Evolutionary conservation across 441 rosid genomes (phyloP).

Genomic region (Pelargonium myrrhifolium): DNA sequence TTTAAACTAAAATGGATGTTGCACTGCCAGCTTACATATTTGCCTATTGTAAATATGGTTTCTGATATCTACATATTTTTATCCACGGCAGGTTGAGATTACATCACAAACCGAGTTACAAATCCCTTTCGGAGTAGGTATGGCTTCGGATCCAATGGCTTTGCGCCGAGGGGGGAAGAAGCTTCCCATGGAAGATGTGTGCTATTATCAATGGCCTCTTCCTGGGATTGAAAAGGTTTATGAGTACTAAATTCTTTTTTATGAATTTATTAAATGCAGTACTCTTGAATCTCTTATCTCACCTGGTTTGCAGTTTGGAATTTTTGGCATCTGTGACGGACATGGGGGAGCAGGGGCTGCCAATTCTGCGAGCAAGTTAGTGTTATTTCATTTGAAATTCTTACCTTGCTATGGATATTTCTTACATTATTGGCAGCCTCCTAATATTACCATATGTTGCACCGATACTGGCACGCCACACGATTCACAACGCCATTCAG

Average conservation of each 20-base stretch:
- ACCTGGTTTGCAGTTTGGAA: conserved; percentile 64
- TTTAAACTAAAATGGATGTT: background rate
- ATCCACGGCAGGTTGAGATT: too few species aligned
- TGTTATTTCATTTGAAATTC: conserved; percentile 24
- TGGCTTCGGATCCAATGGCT: too few species aligned
- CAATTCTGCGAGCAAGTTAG: conserved; percentile 81
- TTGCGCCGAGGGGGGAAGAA: too few species aligned
- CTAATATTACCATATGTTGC: conserved; percentile 3
- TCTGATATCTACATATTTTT: too few species aligned
- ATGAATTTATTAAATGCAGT: background rate
- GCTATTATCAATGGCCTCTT: conserved; percentile 87
- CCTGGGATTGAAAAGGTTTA: conserved; percentile 70
- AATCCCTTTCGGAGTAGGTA: too few species aligned
- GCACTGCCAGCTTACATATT: background rate
- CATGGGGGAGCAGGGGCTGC: conserved; percentile 93
- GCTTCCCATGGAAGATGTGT: conserved; percentile 80
- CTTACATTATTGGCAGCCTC: background rate
- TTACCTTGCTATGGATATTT: conserved; percentile 12
- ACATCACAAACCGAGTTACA: too few species aligned
- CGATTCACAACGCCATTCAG: too few species aligned
- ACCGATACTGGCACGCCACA: background rate
- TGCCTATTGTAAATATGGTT: too few species aligned
- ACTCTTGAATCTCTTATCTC: background rate
- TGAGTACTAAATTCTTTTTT: conserved; percentile 16
- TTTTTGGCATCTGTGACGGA: conserved; percentile 94